phyloP scores from a whole-genome alignment of 768 basidiomycete species.

The Boletus rubroflammeus region DNA sequence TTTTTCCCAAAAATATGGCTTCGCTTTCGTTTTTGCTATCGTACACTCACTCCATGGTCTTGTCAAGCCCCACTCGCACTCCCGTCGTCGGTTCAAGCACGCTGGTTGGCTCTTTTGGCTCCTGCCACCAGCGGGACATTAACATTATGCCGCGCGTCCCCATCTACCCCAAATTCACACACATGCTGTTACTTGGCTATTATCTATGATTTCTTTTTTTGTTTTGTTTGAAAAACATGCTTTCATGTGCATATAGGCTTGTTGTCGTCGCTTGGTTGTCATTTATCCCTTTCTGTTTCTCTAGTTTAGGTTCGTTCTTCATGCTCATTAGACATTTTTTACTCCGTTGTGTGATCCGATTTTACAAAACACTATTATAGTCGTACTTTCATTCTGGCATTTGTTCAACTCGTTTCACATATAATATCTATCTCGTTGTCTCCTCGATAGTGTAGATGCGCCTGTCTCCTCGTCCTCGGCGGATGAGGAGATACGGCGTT shows the following conservation, averaged over 20 bases:
- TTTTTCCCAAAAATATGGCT: slow-evolving; percentile 19
- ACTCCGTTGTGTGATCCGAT: slow-evolving; percentile 14
- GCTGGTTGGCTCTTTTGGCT: slow-evolving; percentile 14
- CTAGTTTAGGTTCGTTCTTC: slow-evolving; percentile 11
- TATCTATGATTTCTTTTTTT: slow-evolving; percentile 26
- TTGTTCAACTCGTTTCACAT: slow-evolving; percentile 24
- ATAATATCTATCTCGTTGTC: slow-evolving; percentile 31
- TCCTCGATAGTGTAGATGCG: slow-evolving; percentile 28
- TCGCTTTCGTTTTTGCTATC: slow-evolving; percentile 32
- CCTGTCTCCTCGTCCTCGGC: slow-evolving; percentile 2
- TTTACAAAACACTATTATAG: slow-evolving; percentile 17
- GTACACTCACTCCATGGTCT: slow-evolving; percentile 13
- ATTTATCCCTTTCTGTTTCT: slow-evolving; percentile 25
- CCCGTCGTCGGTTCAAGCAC: slow-evolving; percentile 1
- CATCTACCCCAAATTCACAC: slow-evolving; percentile 15
- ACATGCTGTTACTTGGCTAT: slow-evolving; percentile 21
- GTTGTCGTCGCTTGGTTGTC: slow-evolving; percentile 21
- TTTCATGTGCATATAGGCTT: slow-evolving; percentile 29
- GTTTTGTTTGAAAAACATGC: slow-evolving; percentile 21
- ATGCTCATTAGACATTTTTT: slow-evolving; percentile 8
- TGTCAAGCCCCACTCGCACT: slow-evolving; percentile 27
- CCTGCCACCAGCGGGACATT: slow-evolving; percentile 22
- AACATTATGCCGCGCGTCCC: slow-evolving; percentile 22
- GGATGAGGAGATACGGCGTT: slow-evolving; percentile 4
- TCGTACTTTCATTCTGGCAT: slow-evolving; percentile 18